A percentile compares a stretch with the other conserved stretches of the same genome.
Evolutionary conservation across 1,284 basidiomycete genomes (phyloP).

Genomic region (Cerrena zonata): DNA sequence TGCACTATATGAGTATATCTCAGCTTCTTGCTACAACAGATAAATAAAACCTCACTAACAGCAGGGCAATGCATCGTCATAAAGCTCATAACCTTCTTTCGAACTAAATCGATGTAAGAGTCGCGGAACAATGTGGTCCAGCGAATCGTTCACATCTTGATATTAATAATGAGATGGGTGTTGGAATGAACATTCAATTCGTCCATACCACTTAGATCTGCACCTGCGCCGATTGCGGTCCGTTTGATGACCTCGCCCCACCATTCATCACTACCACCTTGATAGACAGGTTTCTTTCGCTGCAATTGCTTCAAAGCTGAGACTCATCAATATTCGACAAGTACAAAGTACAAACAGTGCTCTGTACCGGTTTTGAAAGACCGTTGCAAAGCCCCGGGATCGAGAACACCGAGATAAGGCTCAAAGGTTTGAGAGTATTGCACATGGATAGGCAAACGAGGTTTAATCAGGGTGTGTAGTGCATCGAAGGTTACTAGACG

Average conservation of each 20-base stretch:
- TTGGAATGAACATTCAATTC: not conserved
- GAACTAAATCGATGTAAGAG: slow-evolving; percentile 65
- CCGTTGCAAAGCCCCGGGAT: slow-evolving; percentile 42
- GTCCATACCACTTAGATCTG: slow-evolving; percentile 44
- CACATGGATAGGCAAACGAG: slow-evolving; percentile 57
- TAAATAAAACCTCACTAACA: slow-evolving; percentile 36
- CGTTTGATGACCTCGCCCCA: slow-evolving; percentile 67
- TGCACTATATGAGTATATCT: slow-evolving; percentile 36
- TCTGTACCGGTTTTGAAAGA: slow-evolving; percentile 64
- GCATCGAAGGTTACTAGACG: slow-evolving; percentile 65
- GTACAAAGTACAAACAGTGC: not conserved
- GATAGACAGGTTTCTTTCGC: slow-evolving; percentile 49
- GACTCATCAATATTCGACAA: not conserved
- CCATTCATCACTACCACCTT: slow-evolving; percentile 50
- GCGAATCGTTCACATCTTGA: slow-evolving; percentile 46
- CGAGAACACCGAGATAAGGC: slow-evolving; percentile 55
- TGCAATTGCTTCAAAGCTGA: slow-evolving; percentile 62
- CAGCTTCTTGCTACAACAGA: not conserved
- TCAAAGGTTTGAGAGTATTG: slow-evolving; percentile 65
- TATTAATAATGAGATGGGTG: not conserved
- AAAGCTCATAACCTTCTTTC: slow-evolving; percentile 61
- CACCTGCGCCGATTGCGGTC: slow-evolving; percentile 70
- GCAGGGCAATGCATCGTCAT: slow-evolving; percentile 55
- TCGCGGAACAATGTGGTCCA: slow-evolving; percentile 46
- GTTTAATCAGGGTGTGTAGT: slow-evolving; percentile 61